Conservation (phyloP, 1,284 basidiomycete genomes). For the Farysia itapuensis region DNA sequence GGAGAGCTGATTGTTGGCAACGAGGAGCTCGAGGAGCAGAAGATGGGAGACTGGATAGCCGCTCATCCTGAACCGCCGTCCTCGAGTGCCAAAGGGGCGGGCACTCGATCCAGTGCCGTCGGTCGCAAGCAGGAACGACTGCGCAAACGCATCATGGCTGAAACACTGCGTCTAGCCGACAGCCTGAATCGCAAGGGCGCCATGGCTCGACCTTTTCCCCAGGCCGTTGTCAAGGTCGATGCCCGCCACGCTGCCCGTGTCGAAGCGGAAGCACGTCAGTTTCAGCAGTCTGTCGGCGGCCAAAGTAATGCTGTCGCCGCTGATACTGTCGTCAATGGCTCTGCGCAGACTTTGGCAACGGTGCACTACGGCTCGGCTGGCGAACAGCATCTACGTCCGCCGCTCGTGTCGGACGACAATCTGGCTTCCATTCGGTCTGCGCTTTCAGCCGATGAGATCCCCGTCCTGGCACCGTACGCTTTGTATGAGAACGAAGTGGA, state of each 20-base stretch:
- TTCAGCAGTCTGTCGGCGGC: constrained; percentile 4
- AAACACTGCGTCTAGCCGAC: constrained; percentile 67
- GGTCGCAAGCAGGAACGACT: constrained; percentile 40
- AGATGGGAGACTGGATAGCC: constrained; percentile 45
- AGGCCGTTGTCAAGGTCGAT: constrained; percentile 48
- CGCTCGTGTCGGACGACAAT: constrained; percentile 70
- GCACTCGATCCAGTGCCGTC: constrained; percentile 4
- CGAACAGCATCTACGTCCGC: constrained; percentile 35
- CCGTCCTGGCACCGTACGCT: constrained; percentile 91
- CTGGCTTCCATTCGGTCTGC: constrained; percentile 82
- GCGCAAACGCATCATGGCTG: constrained; percentile 75
- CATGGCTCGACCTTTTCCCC: constrained; percentile 74
- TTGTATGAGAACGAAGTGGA: constrained; percentile 73
- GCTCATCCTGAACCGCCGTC: constrained; percentile 11
- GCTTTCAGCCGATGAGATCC: constrained; percentile 87
- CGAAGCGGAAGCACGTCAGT: constrained; percentile 15
- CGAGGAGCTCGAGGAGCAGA: constrained; percentile 36
- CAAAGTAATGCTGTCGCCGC: constrained; percentile 2
- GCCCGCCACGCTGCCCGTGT: constrained; percentile 18
- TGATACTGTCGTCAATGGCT: constrained; percentile 10
- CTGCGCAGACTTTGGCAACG: constrained; percentile 11
- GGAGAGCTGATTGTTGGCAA: constrained; percentile 24
- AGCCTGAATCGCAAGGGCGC: constrained; percentile 82
- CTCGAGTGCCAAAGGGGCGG: constrained; percentile 11
- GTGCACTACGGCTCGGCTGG: constrained; percentile 15